Evolutionary conservation across 208 protist species (phyloP), one percentile per base, ranked within the genome.

Genomic region (Acanthamoeba sp.): DNA sequence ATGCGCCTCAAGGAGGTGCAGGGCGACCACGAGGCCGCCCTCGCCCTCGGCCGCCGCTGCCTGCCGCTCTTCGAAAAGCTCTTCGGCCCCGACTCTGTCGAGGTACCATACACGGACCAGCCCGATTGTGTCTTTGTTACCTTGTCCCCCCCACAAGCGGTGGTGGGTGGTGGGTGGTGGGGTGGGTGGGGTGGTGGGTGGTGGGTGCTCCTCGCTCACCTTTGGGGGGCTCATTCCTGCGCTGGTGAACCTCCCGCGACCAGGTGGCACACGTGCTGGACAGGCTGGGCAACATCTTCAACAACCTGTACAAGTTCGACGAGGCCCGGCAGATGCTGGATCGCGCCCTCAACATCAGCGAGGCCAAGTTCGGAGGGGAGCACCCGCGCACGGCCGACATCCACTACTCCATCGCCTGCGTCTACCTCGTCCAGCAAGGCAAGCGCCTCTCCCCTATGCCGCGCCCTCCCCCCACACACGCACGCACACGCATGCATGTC

Each of bases 361-460:
- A 95, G 34, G 20, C 57, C 36, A 76, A 95, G 48, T 73, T 94
- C 22, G 93, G 93, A n/a, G 42, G 87, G 7, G 93, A 95, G 6
- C 93, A 95, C 59, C 69, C 69, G 10, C 32, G 32, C 34, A 95
- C 93, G 27, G 93, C 93, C 18, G 93, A 95, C 57, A 22, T 95
- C 10, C 34, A 40, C 18, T 95, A 95, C 32, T 42, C 27, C 76
- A 69, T 95, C 32, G 93, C 85, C 57, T 92, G 82, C 48, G 57
- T 95, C 24, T 95, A 88, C 22, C n/a, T 94, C n/a, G 38, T 89
- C 2, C 36, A 95, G 52, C 57, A 62, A 76, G 93, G 76, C 42
- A 78, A 6, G 36, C 10, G 14, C 10, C 36, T 7, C 10, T 57
- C 45, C 45, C 85, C 32, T 55, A 34, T 82, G n/a, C n/a, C n/a